Conservation (phyloP, 805 yeast genomes). For the Diddensiella caesifluorescens region DNA sequence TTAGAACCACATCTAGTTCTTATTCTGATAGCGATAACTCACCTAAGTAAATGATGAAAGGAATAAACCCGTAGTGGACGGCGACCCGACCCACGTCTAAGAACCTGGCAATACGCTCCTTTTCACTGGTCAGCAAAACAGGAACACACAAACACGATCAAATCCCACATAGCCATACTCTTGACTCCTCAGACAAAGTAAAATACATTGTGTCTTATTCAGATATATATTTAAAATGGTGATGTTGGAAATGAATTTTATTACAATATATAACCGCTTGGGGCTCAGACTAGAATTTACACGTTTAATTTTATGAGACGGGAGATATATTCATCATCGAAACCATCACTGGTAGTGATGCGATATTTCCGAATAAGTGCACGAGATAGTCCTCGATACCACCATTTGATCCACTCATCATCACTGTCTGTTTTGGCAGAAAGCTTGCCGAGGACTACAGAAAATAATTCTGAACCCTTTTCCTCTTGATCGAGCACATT, state of each 20-base stretch:
- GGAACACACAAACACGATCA: background rate
- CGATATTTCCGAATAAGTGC: conserved; percentile 2
- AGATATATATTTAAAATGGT: conserved; percentile 2
- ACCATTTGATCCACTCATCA: conserved; percentile 14
- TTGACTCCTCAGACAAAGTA: conserved; percentile 38
- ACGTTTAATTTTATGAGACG: too few relatives aligned
- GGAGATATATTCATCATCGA: too few relatives aligned
- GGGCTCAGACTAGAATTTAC: too few relatives aligned
- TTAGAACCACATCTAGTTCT: background rate
- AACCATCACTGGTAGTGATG: too few relatives aligned
- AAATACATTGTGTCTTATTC: conserved; percentile 13
- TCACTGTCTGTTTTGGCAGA: conserved; percentile 4
- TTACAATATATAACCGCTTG: too few relatives aligned
- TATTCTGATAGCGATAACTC: conserved; percentile 28
- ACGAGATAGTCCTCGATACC: conserved; percentile 9
- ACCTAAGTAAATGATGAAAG: conserved; percentile 84
- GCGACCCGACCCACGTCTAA: conserved; percentile 78
- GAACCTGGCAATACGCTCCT: conserved; percentile 84
- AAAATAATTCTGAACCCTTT: background rate
- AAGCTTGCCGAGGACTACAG: conserved; percentile 4
- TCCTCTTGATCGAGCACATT: conserved; percentile 9
- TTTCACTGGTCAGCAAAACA: background rate
- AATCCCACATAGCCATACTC: conserved; percentile 26
- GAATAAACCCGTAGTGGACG: conserved; percentile 96
- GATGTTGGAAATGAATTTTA: background rate